Evolutionary conservation across 2,329 filamentous ascomycete species (phyloP).

Genomic region (Nemania sp.): DNA sequence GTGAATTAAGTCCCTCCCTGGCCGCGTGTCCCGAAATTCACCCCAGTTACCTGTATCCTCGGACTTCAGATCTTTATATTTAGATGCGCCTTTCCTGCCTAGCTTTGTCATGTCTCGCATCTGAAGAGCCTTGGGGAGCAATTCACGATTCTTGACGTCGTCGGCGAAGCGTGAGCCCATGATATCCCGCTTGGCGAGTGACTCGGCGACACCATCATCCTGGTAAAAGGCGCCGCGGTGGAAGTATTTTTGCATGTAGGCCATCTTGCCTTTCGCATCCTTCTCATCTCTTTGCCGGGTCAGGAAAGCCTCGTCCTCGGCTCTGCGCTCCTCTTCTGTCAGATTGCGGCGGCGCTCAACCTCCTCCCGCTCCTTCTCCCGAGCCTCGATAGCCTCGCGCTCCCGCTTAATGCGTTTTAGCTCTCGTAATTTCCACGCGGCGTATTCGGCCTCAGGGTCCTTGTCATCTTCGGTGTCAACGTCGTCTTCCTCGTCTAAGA

Average conservation of each 20-base stretch:
- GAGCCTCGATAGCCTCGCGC: conserved; percentile 78
- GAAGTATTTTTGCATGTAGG: conserved; percentile 93
- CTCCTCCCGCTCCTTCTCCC: conserved; percentile 85
- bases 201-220: conserved; percentile 74
- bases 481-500: conserved; percentile 68
- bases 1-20: conserved; percentile 45
- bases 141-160: conserved; percentile 78
- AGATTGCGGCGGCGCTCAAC: conserved; percentile 86
- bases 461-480: conserved; percentile 88
- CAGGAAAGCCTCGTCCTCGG: conserved; percentile 80
- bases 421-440: conserved; percentile 93
- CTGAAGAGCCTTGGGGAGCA: conserved; percentile 89
- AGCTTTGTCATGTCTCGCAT: conserved; percentile 91
- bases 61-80: conserved; percentile 82
- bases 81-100: conserved; percentile 87
- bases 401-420: conserved; percentile 86
- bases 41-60: conserved; percentile 94
- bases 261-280: conserved; percentile 76
- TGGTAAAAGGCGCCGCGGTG: conserved; percentile 97
- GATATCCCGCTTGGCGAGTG: conserved; percentile 77
- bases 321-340: conserved; percentile 80
- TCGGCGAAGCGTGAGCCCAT: conserved; percentile 85
- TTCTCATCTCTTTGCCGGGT: conserved; percentile 80
- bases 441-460: conserved; percentile 84
- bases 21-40: conserved; percentile 57